A percentile compares a stretch with the other conserved stretches of the same genome.
phyloP scores from a whole-genome alignment of 225 moss, liverwort and hornwort genomes.

The Pleurozium schreberi region DNA sequence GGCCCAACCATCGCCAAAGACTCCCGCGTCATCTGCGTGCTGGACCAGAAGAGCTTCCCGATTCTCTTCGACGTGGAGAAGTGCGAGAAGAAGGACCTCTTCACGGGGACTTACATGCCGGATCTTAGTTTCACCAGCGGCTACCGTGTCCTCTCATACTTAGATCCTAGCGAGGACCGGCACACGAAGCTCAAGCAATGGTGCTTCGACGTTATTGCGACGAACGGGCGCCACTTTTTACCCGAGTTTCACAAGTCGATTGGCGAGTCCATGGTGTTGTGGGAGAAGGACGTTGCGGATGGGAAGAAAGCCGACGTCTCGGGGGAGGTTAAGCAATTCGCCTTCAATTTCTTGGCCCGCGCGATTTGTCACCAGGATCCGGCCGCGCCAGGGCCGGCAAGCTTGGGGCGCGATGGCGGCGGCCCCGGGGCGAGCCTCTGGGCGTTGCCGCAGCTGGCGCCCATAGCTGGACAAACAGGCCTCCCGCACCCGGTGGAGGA shows the following conservation, averaged over 20 bases:
- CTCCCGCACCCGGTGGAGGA: constrained; percentile 33
- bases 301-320: constrained; percentile 8
- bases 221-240: constrained; percentile 17
- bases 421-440: not conserved
- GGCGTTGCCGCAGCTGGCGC: constrained; percentile 25
- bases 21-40: constrained; percentile 18
- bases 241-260: constrained; percentile 34
- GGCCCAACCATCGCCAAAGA: constrained; percentile 22
- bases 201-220: constrained; percentile 16
- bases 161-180: constrained; percentile 40
- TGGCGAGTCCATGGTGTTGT: constrained; percentile 11
- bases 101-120: constrained; percentile 29
- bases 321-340: constrained; percentile 4
- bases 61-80: constrained; percentile 34
- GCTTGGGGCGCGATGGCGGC: constrained; percentile 14
- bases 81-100: constrained; percentile 46
- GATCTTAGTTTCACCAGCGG: constrained; percentile 19
- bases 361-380: constrained; percentile 40
- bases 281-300: constrained; percentile 18
- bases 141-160: constrained; percentile 11
- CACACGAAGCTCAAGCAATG: constrained; percentile 42
- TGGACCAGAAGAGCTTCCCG: constrained; percentile 57
- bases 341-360: constrained; percentile 29
- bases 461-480: constrained; percentile 6
- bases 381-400: constrained; percentile 19